Base-by-base conservation (phyloP, 352 stramenopile species). In the Blastocystis sp. region DNA sequence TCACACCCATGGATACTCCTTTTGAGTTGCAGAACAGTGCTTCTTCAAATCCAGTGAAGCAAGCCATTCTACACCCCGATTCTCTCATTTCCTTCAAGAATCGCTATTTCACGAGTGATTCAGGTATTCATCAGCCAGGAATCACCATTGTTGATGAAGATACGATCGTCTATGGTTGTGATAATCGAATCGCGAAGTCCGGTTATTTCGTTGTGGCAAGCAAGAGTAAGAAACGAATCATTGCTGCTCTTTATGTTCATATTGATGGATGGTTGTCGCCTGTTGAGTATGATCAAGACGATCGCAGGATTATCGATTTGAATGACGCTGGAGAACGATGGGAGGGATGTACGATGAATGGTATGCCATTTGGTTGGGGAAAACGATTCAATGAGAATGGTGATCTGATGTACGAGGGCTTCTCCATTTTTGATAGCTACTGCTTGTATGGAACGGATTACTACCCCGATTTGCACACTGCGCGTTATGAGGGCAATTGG, bases 361-460 rank as follows among this genome's bases (percentile, higher is more conserved):
- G n/a, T 17, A 53, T 48, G 59, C 74, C 74, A 17, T 84, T 53
- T 70, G 74, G 74, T 9, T 84, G 74, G 74, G 74, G 74, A 14
- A 23, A 38, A 2, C 19, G 40, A 2, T 84, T 60, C 61, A 11
- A 62, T 7, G 19, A 59, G 1, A 56, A 41, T 1, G 74, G 74
- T 19, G 45, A 45, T 4, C 17, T 69, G 10, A 62, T 60, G 43
- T 34, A 70, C n/a, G 56, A 67, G 7, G 34, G 14, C 17, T 56
- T 56, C 14, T 56, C 48, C 14, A 14, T 56, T 7, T 56, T 56
- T 14, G 48, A 14, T 7, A 56, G 5, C 5, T 56, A 14, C 48
- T 56, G 5, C 5, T 56, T 56, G 48, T 56, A 56, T 14, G 48
- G 48, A 17, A 56, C 48, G 48, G 48, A 56, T 7, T 56, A 56